Percentiles rank a stretch among this genome's conserved stretches.
phyloP scores from a whole-genome alignment of 768 basidiomycete species.

The Podaxis carcinomalis region DNA sequence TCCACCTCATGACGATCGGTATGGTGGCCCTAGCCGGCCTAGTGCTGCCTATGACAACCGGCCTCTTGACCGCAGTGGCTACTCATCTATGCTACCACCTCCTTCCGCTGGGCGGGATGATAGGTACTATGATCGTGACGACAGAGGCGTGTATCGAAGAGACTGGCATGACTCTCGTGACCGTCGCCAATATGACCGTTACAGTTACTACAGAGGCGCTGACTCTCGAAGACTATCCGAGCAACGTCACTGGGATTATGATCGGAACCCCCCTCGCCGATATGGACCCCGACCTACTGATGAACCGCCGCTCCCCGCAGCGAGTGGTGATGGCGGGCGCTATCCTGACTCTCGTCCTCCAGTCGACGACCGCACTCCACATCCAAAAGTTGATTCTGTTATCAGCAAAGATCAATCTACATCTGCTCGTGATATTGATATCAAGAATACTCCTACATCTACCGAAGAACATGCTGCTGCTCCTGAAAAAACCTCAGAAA shows the following conservation, averaged over 20 bases:
- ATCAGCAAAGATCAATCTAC: neutral
- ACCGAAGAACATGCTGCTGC: neutral
- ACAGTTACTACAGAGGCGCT: neutral
- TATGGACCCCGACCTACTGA: conserved; percentile 2
- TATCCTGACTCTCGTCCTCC: conserved; percentile 1
- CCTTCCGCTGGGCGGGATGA: conserved; percentile 3
- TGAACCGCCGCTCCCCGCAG: neutral
- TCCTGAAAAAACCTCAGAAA: neutral
- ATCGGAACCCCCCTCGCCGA: conserved; percentile 4
- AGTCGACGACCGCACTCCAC: neutral
- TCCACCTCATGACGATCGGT: conserved; percentile 9
- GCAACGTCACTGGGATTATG: conserved; percentile 5
- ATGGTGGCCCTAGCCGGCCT: neutral
- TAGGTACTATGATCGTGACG: conserved; percentile 12
- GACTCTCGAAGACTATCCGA: conserved; percentile 8
- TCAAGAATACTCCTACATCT: neutral
- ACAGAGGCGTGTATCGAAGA: conserved; percentile 9
- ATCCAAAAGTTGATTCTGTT: neutral
- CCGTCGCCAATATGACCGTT: conserved; percentile 11
- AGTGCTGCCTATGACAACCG: conserved; percentile 2
- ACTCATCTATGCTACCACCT: conserved; percentile 9
- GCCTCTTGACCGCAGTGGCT: conserved; percentile 2
- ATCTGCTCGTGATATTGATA: neutral
- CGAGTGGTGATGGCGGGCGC: neutral
- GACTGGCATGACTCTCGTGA: conserved; percentile 13